Evolutionary conservation across 164 flowering plant species (phyloP).

Genomic region (Nymphaea thermarum): DNA sequence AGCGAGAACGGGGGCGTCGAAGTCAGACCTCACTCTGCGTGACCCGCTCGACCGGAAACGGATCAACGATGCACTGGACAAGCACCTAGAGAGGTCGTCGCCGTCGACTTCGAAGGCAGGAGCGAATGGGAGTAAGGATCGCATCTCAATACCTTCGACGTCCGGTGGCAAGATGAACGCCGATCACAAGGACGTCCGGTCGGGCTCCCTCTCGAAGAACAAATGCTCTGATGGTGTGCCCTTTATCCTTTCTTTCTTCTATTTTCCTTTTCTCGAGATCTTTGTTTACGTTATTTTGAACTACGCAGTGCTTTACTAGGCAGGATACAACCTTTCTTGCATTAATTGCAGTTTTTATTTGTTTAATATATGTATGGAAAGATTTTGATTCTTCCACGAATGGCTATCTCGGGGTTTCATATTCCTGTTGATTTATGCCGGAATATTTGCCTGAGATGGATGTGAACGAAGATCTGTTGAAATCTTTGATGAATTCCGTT

Average conservation of each 20-base stretch:
- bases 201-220: slow-evolving; percentile 25
- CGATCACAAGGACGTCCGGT: slow-evolving; percentile 30
- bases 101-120: slow-evolving; percentile 50
- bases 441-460: too few relatives aligned
- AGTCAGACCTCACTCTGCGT: slow-evolving; percentile 1
- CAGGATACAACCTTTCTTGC: neutral
- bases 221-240: slow-evolving; percentile 40
- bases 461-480: too few relatives aligned
- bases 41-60: slow-evolving; percentile 54
- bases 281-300: neutral
- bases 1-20: slow-evolving; percentile 27
- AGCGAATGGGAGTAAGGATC: slow-evolving; percentile 30
- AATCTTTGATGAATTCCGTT: too few relatives aligned
- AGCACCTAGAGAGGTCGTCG: slow-evolving; percentile 61
- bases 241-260: neutral
- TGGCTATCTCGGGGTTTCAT: neutral
- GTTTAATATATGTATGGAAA: neutral
- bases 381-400: neutral
- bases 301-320: neutral
- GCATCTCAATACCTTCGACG: slow-evolving; percentile 25
- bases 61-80: slow-evolving; percentile 60
- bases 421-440: too few relatives aligned
- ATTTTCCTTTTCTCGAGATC: neutral
- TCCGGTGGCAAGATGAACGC: slow-evolving; percentile 25
- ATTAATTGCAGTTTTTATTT: neutral